phyloP scores from a whole-genome alignment of 371 early-diverging fungal species.

The Dichotomocladium elegans region DNA sequence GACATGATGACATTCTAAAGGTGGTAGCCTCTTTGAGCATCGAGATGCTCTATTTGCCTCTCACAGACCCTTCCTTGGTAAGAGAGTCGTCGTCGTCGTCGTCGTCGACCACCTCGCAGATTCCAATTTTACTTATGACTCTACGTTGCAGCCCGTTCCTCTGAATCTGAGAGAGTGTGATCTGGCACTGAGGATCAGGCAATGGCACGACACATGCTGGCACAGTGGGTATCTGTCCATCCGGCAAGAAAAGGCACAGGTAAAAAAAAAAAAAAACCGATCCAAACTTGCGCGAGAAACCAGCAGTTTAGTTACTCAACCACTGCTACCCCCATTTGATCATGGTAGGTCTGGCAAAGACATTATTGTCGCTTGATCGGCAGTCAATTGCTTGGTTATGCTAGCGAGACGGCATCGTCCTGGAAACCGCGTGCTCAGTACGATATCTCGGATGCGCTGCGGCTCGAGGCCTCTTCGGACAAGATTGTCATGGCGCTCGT shows the following conservation, averaged over 20 bases:
- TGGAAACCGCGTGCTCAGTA: constrained; percentile 23
- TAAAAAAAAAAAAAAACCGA: too few species aligned
- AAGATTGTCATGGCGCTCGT: constrained; percentile 31
- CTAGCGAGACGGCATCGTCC: constrained; percentile 21
- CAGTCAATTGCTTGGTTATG: constrained; percentile 35
- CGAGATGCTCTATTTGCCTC: constrained; percentile 24
- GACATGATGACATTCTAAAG: constrained; percentile 13
- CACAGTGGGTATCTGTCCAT: constrained; percentile 32
- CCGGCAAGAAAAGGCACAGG: constrained; percentile 23
- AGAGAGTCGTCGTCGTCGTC: too few species aligned
- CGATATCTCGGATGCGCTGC: constrained; percentile 35
- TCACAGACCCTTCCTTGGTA: constrained; percentile 17
- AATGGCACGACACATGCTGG: constrained; percentile 37
- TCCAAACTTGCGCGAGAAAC: too few species aligned
- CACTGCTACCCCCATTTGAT: too few species aligned
- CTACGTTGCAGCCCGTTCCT: constrained; percentile 21
- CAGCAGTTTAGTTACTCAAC: too few species aligned
- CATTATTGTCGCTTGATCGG: constrained; percentile 34
- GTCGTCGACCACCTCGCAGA: not conserved
- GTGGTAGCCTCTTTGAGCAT: constrained; percentile 18
- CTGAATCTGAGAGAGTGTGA: constrained; percentile 39
- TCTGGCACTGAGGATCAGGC: constrained; percentile 32
- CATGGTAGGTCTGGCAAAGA: constrained; percentile 22
- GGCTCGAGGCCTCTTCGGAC: constrained; percentile 34
- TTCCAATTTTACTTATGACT: constrained; percentile 4